Conservation (phyloP, 1,284 basidiomycete genomes). For the Tausonia pullulans region DNA sequence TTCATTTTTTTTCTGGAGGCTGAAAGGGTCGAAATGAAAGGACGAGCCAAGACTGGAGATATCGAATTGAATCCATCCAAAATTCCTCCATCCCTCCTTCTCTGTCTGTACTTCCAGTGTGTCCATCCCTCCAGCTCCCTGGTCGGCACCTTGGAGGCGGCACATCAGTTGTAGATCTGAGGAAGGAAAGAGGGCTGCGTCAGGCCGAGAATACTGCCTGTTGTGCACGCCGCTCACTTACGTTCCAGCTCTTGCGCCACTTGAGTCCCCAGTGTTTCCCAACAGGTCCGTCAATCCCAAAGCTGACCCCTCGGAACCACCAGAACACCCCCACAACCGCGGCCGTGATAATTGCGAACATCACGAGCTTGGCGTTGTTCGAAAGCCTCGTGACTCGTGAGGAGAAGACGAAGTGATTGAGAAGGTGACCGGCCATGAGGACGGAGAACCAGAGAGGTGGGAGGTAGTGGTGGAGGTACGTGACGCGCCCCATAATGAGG, state of each 20-base stretch:
- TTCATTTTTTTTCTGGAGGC: no score
- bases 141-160: no score
- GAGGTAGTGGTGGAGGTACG: slow-evolving; percentile 38
- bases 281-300: slow-evolving; percentile 77
- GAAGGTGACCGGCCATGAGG: slow-evolving; percentile 75
- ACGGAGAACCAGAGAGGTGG: slow-evolving; percentile 95
- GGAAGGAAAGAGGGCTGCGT: neutral
- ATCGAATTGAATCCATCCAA: no score
- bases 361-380: slow-evolving; percentile 53
- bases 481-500: slow-evolving; percentile 81
- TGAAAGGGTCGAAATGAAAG: no score
- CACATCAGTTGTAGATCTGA: neutral
- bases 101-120: no score
- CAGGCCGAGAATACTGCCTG: neutral
- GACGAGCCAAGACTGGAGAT: no score
- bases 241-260: slow-evolving; percentile 52
- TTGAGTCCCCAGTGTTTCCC: slow-evolving; percentile 61
- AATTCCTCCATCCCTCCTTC: no score
- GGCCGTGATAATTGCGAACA: slow-evolving; percentile 52
- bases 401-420: slow-evolving; percentile 85
- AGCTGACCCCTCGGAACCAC: slow-evolving; percentile 85
- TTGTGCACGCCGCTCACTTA: neutral
- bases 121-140: no score
- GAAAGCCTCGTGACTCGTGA: slow-evolving; percentile 46
- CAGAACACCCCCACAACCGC: slow-evolving; percentile 69